Base-by-base conservation (phyloP, 2,329 filamentous ascomycete species). In the Botrytis paeoniae region DNA sequence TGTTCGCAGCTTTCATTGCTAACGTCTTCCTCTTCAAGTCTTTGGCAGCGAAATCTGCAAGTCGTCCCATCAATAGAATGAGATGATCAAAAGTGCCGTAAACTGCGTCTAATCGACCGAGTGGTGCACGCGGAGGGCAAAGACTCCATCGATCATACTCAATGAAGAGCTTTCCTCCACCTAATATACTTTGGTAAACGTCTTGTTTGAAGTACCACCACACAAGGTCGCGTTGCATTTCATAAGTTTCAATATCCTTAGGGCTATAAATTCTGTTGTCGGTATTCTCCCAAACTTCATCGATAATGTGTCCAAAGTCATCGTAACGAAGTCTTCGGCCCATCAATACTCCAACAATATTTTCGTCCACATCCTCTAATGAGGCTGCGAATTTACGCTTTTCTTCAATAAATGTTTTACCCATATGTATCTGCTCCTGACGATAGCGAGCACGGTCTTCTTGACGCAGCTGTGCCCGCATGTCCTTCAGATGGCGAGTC, bases 191-290 rank as follows among this genome's bases (percentile, higher is more conserved):
- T 81, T 98, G 95, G 78, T 95, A 97, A 14, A 93, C 89, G 81
- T 98, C 96, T 85, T 98, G 96, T 82, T 97, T 97, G 78, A 89
- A 91, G 81, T 95, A 98, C 93, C 94, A 98, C 95, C 95, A 99
- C 80, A 92, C 97, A 8, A 98, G 83, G 82, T 98, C 96, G 76
- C 92, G 89, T 57, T 96, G 86, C 25, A 92, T 91, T 78, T 96
- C 92, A 79, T 93, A 97, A 59, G 88, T 90, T 75, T 93, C 91
- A 65, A 97, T 86, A 74, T 98, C 95, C 75, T 84, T 86, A 51
- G 76, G 69, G 1, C 79, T 77, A 57, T 78, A 80, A 25, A 74
- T 65, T 70, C 75, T 77, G 29, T 63, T 72, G 51, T 69, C 65
- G 9, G 59, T 70, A 41, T 70, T 35, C 18, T 75, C 74, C 20